Conservation (phyloP, 495 filamentous ascomycete species). For the Xylaria scruposa region DNA sequence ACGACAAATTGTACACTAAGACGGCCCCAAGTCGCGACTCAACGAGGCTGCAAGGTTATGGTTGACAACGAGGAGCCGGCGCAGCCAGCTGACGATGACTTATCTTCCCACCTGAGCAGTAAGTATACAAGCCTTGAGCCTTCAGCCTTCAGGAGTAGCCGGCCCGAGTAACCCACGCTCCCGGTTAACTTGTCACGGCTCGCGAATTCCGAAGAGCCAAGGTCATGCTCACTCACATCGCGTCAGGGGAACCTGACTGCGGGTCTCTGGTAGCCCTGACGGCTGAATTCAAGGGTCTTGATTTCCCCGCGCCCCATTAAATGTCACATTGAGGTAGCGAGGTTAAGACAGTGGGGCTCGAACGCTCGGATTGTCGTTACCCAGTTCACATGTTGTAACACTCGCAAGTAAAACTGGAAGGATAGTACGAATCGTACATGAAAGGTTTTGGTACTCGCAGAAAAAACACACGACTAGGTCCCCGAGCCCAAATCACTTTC, state of each 20-base stretch:
- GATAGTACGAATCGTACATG: not conserved
- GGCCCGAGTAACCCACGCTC: slow-evolving; percentile 21
- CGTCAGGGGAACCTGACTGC: not conserved
- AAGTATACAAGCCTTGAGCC: not conserved
- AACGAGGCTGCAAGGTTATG: not conserved
- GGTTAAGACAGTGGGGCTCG: not conserved
- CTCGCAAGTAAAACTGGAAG: not conserved
- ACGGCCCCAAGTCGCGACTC: not conserved
- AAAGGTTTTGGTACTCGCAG: not conserved
- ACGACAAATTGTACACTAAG: not conserved
- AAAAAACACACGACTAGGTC: not conserved
- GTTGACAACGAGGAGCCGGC: not conserved
- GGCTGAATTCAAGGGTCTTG: slow-evolving; percentile 18
- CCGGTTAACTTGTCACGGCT: slow-evolving; percentile 13
- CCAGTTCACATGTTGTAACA: not conserved
- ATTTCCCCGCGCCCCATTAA: slow-evolving; percentile 17
- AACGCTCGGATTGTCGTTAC: not conserved
- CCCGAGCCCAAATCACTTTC: not conserved
- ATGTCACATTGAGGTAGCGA: not conserved
- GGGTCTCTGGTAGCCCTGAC: not conserved
- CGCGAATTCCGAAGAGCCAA: slow-evolving; percentile 5
- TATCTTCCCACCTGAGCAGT: slow-evolving; percentile 2
- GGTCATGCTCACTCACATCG: not conserved
- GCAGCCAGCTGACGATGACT: not conserved
- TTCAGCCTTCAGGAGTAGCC: slow-evolving; percentile 1